Evolutionary conservation across 208 protist species (phyloP), one percentile per base, ranked within the genome.

Genomic region (Kentomonas sorsogonicus): DNA sequence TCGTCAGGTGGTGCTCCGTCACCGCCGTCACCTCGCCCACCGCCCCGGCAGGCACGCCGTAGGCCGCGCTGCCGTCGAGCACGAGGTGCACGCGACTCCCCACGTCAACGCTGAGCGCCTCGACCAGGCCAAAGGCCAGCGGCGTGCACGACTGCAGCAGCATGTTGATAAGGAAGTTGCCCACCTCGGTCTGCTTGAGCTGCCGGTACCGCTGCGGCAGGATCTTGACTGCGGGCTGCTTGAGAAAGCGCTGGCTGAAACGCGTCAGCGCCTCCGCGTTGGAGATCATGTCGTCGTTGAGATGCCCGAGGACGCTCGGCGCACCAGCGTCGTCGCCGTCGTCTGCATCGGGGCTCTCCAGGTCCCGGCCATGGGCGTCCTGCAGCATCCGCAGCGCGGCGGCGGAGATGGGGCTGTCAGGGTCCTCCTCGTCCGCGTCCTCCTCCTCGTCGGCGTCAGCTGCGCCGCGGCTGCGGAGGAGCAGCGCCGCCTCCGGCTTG

Each of bases 1-100:
- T 75, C 29, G 80, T 81, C 53, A 95, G 65, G 59, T 65, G 59
- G 56, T 95, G 85, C 33, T 89, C 83, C 13, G 68, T 60, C 41
- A 92, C 74, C 48, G 72, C 53, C 46, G 87, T 69, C 41, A 95
- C 88, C 71, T 92, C 84, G 9, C 88, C 88, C n/a, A 92, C 75
- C 2, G 79, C 75, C 2, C 88, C 88, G 10, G 79, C 83, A 2
- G 79, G 44, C 15, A 95, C 74, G 23, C 82, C 76, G 52, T 77
- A 81, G 29, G 70, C 11, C 16, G 47, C 45, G 38, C 74, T 63
- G 10, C 72, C 81, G 60, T 89, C 74, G 25, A 84, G 55, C 26
- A 91, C 56, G 5, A 95, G 71, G 56, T 95, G 84, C 38, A 92
- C 84, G 11, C 62, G 71, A 36, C 64, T 60, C n/a, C 84, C 85